phyloP scores from a whole-genome alignment of 176 grass and related monocot species.

The Cocos nucifera region DNA sequence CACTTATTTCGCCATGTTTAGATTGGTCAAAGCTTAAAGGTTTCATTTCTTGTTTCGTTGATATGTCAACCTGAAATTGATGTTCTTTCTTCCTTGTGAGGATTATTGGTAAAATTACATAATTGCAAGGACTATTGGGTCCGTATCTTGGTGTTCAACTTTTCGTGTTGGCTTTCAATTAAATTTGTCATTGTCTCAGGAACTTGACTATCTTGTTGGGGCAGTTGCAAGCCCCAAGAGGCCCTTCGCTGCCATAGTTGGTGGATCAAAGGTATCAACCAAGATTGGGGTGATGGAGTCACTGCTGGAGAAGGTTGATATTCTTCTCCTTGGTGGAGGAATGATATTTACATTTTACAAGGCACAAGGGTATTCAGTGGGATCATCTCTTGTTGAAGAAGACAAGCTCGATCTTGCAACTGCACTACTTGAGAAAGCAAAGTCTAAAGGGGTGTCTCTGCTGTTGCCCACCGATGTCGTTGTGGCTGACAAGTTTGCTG shows the following conservation, averaged over 20 bases:
- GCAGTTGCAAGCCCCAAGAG: background rate
- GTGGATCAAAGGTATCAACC: background rate
- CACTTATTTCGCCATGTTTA: no score
- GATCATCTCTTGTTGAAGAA: background rate
- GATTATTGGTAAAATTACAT: no score
- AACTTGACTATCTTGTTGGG: constrained; percentile 10
- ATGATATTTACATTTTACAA: constrained; percentile 8
- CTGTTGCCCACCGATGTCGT: background rate
- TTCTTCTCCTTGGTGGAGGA: constrained; percentile 1
- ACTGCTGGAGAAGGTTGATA: constrained; percentile 3
- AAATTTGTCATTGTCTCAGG: background rate
- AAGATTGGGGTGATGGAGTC: constrained; percentile 8
- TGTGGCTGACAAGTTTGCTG: constrained; percentile 2
- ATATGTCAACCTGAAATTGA: no score
- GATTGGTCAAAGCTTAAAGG: no score
- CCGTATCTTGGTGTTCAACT: no score
- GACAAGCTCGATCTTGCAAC: constrained; percentile 4
- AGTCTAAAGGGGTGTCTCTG: background rate
- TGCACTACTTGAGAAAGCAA: background rate
- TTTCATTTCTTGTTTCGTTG: no score
- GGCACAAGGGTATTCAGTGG: background rate
- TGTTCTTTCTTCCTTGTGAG: no score
- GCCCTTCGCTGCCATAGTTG: constrained; percentile 4
- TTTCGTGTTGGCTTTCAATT: no score
- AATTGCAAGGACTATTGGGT: no score